Conservation (phyloP, 768 basidiomycete genomes). For the Tulasnella sp. region DNA sequence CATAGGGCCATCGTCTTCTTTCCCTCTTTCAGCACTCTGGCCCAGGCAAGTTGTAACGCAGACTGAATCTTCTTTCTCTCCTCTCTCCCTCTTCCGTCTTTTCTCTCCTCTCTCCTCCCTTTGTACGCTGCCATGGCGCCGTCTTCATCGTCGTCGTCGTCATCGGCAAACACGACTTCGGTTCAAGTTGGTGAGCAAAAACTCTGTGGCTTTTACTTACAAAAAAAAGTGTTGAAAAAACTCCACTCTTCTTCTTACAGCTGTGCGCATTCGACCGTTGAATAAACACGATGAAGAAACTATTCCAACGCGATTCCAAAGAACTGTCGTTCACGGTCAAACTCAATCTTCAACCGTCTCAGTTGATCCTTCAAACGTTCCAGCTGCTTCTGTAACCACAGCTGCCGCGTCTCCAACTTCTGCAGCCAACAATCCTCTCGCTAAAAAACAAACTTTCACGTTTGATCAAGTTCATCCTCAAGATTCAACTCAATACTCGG, state of each 20-base stretch:
- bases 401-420: slow-evolving; percentile 36
- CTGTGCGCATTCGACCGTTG: slow-evolving; percentile 81
- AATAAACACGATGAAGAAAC: slow-evolving; percentile 70
- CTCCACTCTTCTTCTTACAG: slow-evolving; percentile 28
- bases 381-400: slow-evolving; percentile 34
- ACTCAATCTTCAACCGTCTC: slow-evolving; percentile 62
- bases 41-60: too few species aligned
- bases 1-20: too few species aligned
- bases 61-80: too few species aligned
- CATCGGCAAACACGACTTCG: slow-evolving; percentile 44
- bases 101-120: too few species aligned
- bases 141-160: neutral
- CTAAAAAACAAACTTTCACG: slow-evolving; percentile 74
- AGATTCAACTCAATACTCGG: slow-evolving; percentile 67
- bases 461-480: slow-evolving; percentile 93
- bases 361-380: slow-evolving; percentile 44
- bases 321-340: slow-evolving; percentile 67
- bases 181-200: slow-evolving; percentile 85
- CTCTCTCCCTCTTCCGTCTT: too few species aligned
- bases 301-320: slow-evolving; percentile 90
- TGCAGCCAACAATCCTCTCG: slow-evolving; percentile 30
- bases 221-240: slow-evolving; percentile 19
- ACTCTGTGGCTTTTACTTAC: slow-evolving; percentile 1
- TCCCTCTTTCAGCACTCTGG: too few species aligned
- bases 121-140: neutral